Conservation (phyloP, 192 early-diverging fungal genomes). For the Gigaspora rosea region DNA sequence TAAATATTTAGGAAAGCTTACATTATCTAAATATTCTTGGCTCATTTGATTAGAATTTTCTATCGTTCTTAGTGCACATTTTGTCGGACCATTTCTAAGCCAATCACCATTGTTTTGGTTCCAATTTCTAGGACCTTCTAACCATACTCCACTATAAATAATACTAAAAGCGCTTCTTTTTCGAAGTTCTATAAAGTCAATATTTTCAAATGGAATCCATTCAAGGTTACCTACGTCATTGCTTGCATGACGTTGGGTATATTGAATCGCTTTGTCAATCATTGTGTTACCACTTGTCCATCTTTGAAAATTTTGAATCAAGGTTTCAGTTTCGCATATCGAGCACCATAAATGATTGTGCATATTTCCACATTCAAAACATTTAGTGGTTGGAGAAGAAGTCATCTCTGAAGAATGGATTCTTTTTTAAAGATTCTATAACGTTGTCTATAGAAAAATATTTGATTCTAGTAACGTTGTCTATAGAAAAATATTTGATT, state of each 20-base stretch:
- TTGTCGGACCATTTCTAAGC: neutral
- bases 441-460: too few species aligned
- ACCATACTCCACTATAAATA: neutral
- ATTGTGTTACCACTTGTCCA: neutral
- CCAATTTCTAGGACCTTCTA: slow-evolving; percentile 22
- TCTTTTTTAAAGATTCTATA: too few species aligned
- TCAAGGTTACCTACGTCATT: neutral
- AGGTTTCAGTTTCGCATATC: neutral
- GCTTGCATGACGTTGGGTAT: neutral
- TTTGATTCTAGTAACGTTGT: too few species aligned
- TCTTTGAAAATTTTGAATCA: neutral
- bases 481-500: too few species aligned
- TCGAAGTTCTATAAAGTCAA: neutral
- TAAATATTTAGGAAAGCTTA: neutral
- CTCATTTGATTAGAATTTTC: neutral
- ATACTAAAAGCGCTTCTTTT: neutral
- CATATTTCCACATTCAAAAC: too few species aligned
- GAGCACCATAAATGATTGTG: neutral
- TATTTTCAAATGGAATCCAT: neutral
- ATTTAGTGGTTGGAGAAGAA: too few species aligned
- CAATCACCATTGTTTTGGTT: neutral
- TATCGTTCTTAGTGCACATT: neutral
- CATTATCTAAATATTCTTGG: neutral
- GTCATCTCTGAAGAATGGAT: too few species aligned
- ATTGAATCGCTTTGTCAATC: neutral